Base-by-base conservation (phyloP, 106 monocot species). In the Apostasia ramifera region DNA sequence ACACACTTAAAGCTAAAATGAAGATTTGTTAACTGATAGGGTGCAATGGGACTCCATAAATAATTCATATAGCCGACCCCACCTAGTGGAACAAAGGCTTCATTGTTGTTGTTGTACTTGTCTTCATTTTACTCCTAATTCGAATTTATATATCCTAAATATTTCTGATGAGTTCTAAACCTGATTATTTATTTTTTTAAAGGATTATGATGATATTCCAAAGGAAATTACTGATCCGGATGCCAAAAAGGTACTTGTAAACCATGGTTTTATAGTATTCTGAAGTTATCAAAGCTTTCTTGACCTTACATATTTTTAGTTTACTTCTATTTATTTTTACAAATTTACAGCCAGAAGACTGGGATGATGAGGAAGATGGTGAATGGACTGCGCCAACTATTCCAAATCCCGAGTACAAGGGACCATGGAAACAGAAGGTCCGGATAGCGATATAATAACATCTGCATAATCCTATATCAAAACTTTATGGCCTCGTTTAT, bases 331-430 rank as follows among this genome's bases (percentile, higher is more conserved):
- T 42, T 43, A 40, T 53, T 57, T 48, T 60, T 63, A 41, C 57
- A 5, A 3, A 43, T 40, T 78, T 47, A 40, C 75, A 81, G 88
- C 88, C 88, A 58, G 88, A 88, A 47, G 88, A 88, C 53, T 88
- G 88, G 88, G 88, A 88, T 74, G 87, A 88, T 15, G 88, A 84
- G 55, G 88, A 88, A 79, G 88, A 88, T 81, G 88, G 88, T 65
- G 84, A 84, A 67, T 88, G 88, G 88, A 81, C 88, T 39, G 59
- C 81, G 3, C 84, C 88, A 38, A 88, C 78, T n/a, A 62, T 76
- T 69, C 75, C 75, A 61, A 76, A 76, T 61, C 75, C 75, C 12
- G 75, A 76, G 9, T 76, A 79, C 74, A 88, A 84, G 73, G 88
- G 88, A 54, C 78, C 84, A 55, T 88, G 88, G 88, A 84, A 65